phyloP scores from a whole-genome alignment of 2,329 filamentous ascomycete species.

The Aspergillus hortae region DNA sequence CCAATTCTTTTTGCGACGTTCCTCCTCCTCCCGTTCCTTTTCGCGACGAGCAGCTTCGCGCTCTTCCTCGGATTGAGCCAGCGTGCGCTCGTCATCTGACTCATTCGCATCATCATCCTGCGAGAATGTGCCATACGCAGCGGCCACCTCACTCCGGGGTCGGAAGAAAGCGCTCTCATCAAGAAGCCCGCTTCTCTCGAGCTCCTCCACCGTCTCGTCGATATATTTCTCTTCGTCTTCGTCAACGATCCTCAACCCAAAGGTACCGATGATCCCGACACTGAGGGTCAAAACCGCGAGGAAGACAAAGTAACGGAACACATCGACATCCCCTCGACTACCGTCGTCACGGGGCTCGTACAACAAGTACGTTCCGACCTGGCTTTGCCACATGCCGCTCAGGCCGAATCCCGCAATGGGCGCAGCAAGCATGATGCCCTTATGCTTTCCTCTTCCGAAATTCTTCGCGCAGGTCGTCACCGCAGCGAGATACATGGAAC shows the following conservation, averaged over 20 bases:
- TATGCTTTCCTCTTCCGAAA: slow-evolving; percentile 83
- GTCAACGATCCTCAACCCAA: slow-evolving; percentile 74
- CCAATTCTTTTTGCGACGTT: slow-evolving; percentile 76
- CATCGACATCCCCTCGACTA: slow-evolving; percentile 58
- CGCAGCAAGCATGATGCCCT: slow-evolving; percentile 81
- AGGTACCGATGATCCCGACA: slow-evolving; percentile 69
- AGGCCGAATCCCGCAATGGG: slow-evolving; percentile 92
- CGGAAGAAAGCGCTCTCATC: slow-evolving; percentile 67
- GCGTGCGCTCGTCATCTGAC: slow-evolving; percentile 37
- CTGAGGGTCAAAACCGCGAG: slow-evolving; percentile 67
- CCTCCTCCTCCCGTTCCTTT: slow-evolving; percentile 50
- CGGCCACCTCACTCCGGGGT: slow-evolving; percentile 44
- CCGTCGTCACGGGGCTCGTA: slow-evolving; percentile 67
- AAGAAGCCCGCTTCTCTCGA: slow-evolving; percentile 83
- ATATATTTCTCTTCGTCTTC: slow-evolving; percentile 76
- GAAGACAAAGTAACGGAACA: slow-evolving; percentile 86
- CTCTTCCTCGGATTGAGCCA: slow-evolving; percentile 27
- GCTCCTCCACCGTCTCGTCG: slow-evolving; percentile 81
- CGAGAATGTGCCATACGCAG: slow-evolving; percentile 44
- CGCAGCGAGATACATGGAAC: slow-evolving; percentile 81
- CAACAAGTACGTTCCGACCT: slow-evolving; percentile 75
- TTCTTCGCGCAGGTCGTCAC: slow-evolving; percentile 99
- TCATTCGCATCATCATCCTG: slow-evolving; percentile 31
- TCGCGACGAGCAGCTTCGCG: slow-evolving; percentile 24
- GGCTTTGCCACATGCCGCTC: slow-evolving; percentile 93